phyloP scores from a whole-genome alignment of 108 stramenopile species.

The Chaetoceros muelleri region DNA sequence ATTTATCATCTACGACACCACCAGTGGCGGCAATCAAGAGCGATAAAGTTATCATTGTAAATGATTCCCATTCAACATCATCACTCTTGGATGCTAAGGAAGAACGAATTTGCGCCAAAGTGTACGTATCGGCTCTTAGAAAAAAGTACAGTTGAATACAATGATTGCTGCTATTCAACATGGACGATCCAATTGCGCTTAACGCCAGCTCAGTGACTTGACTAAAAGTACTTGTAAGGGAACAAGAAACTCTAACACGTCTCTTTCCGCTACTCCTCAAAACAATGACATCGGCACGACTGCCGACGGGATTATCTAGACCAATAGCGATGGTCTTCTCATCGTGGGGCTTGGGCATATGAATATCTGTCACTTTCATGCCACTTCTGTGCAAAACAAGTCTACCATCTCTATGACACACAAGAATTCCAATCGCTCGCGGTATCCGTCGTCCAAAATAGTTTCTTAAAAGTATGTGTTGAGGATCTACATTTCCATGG shows the following conservation, averaged over 20 bases:
- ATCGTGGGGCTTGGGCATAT: slow-evolving; percentile 12
- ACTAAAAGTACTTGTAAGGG: slow-evolving; percentile 14
- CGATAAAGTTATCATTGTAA: neutral
- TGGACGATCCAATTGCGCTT: slow-evolving; percentile 39
- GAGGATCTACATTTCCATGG: neutral
- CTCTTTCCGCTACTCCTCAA: neutral
- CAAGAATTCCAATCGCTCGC: neutral
- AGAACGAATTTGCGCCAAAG: neutral
- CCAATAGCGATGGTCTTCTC: slow-evolving; percentile 3
- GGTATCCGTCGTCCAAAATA: too few relatives aligned
- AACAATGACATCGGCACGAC: slow-evolving; percentile 32
- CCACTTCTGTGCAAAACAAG: neutral
- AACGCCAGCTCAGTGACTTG: slow-evolving; percentile 33
- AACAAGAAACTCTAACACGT: slow-evolving; percentile 18
- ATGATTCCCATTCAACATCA: neutral
- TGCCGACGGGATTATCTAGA: slow-evolving; percentile 32
- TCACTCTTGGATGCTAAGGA: neutral
- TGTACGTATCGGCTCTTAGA: neutral
- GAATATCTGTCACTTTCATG: slow-evolving; percentile 6
- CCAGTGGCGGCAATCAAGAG: neutral
- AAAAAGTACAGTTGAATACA: neutral
- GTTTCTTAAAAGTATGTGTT: neutral
- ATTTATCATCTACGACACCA: too few relatives aligned
- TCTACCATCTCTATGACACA: neutral
- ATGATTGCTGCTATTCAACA: slow-evolving; percentile 4